Conservation (phyloP, 257 asterid species). For the Solanum tarijense region DNA sequence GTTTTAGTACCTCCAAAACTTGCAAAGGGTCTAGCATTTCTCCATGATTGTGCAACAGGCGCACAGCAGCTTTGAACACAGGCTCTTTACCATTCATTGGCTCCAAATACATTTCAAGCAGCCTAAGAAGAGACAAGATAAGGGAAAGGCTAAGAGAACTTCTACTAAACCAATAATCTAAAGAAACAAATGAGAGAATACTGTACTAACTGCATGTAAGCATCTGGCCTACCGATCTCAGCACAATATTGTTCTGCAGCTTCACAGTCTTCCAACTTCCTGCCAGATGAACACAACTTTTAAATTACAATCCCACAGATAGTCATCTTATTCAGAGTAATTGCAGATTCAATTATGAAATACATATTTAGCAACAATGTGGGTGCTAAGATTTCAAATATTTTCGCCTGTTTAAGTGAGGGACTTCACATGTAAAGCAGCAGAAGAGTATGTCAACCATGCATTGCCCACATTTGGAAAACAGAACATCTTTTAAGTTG, state of each 20-base stretch:
- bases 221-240: slow-evolving; percentile 98
- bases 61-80: slow-evolving; percentile 88
- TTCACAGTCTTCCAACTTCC: slow-evolving; percentile 92
- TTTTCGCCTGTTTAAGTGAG: not conserved
- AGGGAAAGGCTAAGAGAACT: not conserved
- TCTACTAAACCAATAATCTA: slow-evolving; percentile 2
- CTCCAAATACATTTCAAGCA: slow-evolving; percentile 91
- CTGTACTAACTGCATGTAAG: slow-evolving; percentile 75
- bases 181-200: slow-evolving; percentile 14
- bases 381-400: not conserved
- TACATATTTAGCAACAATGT: not conserved
- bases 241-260: slow-evolving; percentile 95
- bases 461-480: not conserved
- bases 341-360: not conserved
- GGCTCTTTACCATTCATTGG: slow-evolving; percentile 89
- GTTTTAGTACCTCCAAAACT: slow-evolving; percentile 62
- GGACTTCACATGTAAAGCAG: not conserved
- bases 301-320: not conserved
- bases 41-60: slow-evolving; percentile 89
- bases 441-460: not conserved
- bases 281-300: slow-evolving; percentile 12
- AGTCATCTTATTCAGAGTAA: not conserved
- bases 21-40: slow-evolving; percentile 82
- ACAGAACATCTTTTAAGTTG: not conserved
- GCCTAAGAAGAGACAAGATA: slow-evolving; percentile 28